phyloP scores from a whole-genome alignment of 23 red algal genomes.

The Gracilaria domingensis region DNA sequence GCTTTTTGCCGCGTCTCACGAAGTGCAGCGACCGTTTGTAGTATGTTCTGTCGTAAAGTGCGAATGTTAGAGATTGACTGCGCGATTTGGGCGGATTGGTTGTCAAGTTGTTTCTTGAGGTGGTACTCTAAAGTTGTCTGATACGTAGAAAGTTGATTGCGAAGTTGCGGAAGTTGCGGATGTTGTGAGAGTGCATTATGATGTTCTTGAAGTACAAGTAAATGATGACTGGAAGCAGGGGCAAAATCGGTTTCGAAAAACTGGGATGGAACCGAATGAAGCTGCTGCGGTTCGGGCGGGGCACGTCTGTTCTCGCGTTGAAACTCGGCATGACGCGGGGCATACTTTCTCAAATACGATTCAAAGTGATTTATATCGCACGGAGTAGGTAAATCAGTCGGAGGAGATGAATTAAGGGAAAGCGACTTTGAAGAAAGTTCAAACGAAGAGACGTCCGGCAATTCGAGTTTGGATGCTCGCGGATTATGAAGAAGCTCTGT shows the following conservation, averaged over 20 bases:
- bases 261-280: constrained; percentile 23
- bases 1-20: constrained; percentile 43
- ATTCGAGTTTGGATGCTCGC: constrained; percentile 26
- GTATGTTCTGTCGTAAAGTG: constrained; percentile 9
- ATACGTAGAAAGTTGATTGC: constrained; percentile 28
- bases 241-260: constrained; percentile 50
- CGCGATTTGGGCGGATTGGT: constrained; percentile 28
- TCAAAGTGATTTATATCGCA: constrained; percentile 61
- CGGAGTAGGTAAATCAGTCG: constrained; percentile 14
- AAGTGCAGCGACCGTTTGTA: constrained; percentile 28
- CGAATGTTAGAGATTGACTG: constrained; percentile 35
- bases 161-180: constrained; percentile 32
- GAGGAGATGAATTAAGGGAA: neutral
- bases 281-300: neutral
- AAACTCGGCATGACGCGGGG: constrained; percentile 25
- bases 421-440: constrained; percentile 41
- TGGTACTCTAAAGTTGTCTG: constrained; percentile 40
- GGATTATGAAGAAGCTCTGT: constrained; percentile 69
- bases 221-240: constrained; percentile 28
- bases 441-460: constrained; percentile 44
- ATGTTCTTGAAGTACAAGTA: constrained; percentile 16
- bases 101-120: constrained; percentile 30
- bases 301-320: constrained; percentile 6
- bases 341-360: constrained; percentile 50
- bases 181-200: constrained; percentile 30